Conservation (phyloP, 257 asterid genomes). For the Coffea eugenioides region DNA sequence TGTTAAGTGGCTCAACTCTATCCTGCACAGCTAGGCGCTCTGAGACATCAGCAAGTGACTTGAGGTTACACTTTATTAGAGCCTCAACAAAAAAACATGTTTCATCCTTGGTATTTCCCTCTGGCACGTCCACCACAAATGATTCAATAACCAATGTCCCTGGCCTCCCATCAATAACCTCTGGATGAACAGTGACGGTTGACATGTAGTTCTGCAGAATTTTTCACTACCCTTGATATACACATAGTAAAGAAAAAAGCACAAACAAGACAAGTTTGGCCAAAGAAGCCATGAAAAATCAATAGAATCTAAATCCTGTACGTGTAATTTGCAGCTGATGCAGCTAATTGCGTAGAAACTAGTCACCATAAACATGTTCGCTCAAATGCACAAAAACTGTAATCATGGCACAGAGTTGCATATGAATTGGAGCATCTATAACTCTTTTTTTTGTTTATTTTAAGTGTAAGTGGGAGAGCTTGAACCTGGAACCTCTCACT, state of each 20-base stretch:
- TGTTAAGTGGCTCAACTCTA: slow-evolving; percentile 48
- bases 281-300: neutral
- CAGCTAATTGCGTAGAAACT: neutral
- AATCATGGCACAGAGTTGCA: neutral
- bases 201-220: slow-evolving; percentile 78
- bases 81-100: slow-evolving; percentile 85
- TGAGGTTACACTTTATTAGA: slow-evolving; percentile 79
- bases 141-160: slow-evolving; percentile 88
- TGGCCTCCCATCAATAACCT: slow-evolving; percentile 69
- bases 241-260: neutral
- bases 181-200: slow-evolving; percentile 68
- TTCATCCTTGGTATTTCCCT: slow-evolving; percentile 82
- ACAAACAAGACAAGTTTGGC: neutral
- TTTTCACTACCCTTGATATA: neutral
- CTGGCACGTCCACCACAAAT: slow-evolving; percentile 81
- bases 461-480: too few species aligned
- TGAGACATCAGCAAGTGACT: slow-evolving; percentile 80
- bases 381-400: neutral
- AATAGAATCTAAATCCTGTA: neutral
- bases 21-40: slow-evolving; percentile 73
- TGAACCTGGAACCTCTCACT: too few species aligned
- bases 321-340: neutral
- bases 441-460: too few species aligned
- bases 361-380: neutral
- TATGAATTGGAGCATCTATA: neutral